phyloP scores from a whole-genome alignment of 2,329 filamentous ascomycete species.

The Teratosphaeria epicoccoides region DNA sequence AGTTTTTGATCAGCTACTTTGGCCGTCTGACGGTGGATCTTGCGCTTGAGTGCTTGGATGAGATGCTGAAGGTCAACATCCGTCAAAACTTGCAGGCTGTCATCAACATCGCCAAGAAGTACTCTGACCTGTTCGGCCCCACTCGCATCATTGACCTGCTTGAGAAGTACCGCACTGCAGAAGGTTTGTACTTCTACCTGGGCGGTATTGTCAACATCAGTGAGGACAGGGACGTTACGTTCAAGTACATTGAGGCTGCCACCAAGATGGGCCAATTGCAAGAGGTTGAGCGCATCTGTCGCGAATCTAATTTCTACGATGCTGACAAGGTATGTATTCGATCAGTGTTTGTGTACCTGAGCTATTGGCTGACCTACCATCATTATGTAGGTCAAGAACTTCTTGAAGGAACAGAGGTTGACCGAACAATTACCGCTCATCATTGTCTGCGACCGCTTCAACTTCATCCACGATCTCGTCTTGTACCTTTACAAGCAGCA shows the following conservation, averaged over 20 bases:
- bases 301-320: constrained; percentile 56
- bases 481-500: constrained; percentile 98
- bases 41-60: constrained; percentile 84
- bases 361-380: too few species aligned
- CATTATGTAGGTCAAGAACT: too few species aligned
- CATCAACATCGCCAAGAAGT: constrained; percentile 93
- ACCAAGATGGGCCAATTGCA: constrained; percentile 87
- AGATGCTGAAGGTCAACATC: constrained; percentile 94
- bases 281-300: constrained; percentile 93
- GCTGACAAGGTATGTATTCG: constrained; percentile 31
- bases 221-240: constrained; percentile 89
- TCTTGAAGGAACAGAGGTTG: constrained; percentile 90
- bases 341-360: too few species aligned
- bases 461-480: constrained; percentile 94
- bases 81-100: constrained; percentile 93
- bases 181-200: constrained; percentile 96
- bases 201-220: constrained; percentile 96
- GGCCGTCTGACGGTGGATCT: constrained; percentile 92
- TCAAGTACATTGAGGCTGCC: constrained; percentile 98
- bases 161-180: constrained; percentile 94
- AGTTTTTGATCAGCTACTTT: constrained; percentile 89
- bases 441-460: constrained; percentile 98
- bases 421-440: constrained; percentile 91
- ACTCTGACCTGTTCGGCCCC: constrained; percentile 87
- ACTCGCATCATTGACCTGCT: constrained; percentile 81